Conservation (phyloP, 2,329 filamentous ascomycete species). For the Arthrobotrys pseudoclavata region DNA sequence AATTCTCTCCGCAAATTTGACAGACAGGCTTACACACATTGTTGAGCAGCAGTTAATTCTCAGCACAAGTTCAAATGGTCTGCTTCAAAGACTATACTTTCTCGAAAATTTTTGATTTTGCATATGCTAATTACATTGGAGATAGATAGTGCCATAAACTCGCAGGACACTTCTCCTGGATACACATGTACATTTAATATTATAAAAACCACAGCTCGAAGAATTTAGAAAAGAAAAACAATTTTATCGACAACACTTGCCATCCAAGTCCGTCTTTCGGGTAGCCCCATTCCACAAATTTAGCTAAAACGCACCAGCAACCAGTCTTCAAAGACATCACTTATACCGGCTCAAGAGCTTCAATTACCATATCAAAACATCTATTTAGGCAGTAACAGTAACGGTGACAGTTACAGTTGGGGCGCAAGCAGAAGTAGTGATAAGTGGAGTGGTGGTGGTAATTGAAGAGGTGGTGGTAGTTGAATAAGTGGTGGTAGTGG, state of each 20-base stretch:
- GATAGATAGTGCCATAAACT: background rate
- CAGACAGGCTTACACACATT: no score
- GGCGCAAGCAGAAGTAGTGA: conserved; percentile 9
- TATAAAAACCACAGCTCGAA: background rate
- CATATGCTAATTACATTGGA: conserved; percentile 17
- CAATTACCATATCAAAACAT: background rate
- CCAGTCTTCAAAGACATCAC: background rate
- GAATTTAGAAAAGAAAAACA: background rate
- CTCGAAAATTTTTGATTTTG: background rate
- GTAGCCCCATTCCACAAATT: conserved; percentile 5
- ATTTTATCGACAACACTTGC: background rate
- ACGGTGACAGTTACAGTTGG: conserved; percentile 23
- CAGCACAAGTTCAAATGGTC: no score
- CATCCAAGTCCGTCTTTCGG: background rate
- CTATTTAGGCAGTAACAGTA: conserved; percentile 15
- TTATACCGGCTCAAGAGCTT: background rate
- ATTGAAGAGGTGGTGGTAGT: conserved; percentile 18
- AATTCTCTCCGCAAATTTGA: no score
- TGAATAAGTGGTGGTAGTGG: conserved; percentile 4
- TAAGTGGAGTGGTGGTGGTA: background rate
- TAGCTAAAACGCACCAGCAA: background rate
- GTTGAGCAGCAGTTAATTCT: no score
- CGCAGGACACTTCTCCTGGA: background rate
- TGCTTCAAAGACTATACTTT: no score
- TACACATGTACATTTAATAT: conserved; percentile 21